These are phyloP conservation scores for Emericellopsis atlantica DNA, from an alignment of 2,329 filamentous ascomycete species.

Conservation along the genomic window DNA sequence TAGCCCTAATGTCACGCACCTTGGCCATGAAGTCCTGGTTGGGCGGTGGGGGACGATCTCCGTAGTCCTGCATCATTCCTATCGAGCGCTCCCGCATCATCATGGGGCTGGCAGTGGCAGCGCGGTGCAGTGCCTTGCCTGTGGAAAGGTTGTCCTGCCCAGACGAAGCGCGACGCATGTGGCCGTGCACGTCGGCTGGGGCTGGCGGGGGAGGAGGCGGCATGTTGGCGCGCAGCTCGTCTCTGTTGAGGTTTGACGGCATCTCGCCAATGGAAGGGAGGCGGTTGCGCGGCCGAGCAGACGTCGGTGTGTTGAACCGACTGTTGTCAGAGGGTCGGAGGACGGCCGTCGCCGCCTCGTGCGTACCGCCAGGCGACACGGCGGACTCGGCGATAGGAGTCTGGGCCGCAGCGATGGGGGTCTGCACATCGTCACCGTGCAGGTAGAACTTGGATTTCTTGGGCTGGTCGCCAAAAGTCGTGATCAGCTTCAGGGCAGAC, in stretches of 20 bases:
- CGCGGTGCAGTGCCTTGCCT: conserved; percentile 43
- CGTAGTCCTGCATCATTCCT: conserved; percentile 1
- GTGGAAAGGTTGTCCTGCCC: conserved; percentile 28
- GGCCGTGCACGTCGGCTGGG: conserved; percentile 8
- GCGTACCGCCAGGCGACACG: conserved; percentile 42
- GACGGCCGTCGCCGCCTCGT: conserved; percentile 54
- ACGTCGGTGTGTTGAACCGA: conserved; percentile 56
- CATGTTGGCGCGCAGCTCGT: conserved; percentile 4
- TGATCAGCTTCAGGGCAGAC: conserved; percentile 81
- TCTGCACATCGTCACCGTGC: conserved; percentile 44
- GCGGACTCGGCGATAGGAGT: conserved; percentile 81
- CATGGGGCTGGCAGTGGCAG: conserved; percentile 55
- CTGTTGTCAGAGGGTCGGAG: conserved; percentile 55
- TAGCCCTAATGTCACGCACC: conserved; percentile 43
- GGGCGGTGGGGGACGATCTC: conserved; percentile 47
- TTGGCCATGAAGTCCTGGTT: conserved; percentile 47
- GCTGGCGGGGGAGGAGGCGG: conserved; percentile 1
- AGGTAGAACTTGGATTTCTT: conserved; percentile 54
- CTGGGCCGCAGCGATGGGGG: conserved; percentile 69
- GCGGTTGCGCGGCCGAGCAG: conserved; percentile 48
- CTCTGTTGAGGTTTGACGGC: conserved; percentile 15
- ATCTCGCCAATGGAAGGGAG: conserved; percentile 66
- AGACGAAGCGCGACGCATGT: conserved; percentile 22
- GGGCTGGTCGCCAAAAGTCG: conserved; percentile 60
- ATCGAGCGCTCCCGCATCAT: conserved; percentile 28